Evolutionary conservation across 257 asterid genomes (phyloP), one percentile per base, ranked within the genome.

Genomic region (Mentha longifolia): DNA sequence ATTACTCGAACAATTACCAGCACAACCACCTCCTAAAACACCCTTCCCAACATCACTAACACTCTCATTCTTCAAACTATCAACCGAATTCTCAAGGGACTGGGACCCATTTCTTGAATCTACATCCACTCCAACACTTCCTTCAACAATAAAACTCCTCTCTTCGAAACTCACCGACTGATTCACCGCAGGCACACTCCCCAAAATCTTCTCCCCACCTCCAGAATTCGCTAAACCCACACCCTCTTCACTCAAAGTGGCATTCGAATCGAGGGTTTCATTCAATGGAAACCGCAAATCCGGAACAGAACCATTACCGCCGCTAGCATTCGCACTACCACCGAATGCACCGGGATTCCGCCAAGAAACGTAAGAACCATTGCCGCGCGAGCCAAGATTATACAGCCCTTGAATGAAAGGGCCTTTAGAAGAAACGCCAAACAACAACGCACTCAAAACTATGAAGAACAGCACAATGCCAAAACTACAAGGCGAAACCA

Each of bases 401-500:
- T 47, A 80, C 31, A 81, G 76, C 57, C 86, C 85, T 76, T 77
- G 77, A 71, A 86, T 73, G 43, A 76, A 76, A 14, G 97, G 87
- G 52, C 83, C 82, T 68, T 76, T 86, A 22, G 80, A 80, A 0
- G 98, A 83, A 39, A 66, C 17, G 73, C 81, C 77, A n/a, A 85
- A 81, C 65, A 86, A 58, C 3, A 85, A 74, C 11, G 83, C 78
- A 69, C 83, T 82, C 4, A 89, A 9, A 58, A 85, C 73, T 42
- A 89, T 80, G 45, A 87, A 74, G 54, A 89, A 82, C 58, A 82
- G 65, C 19, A 81, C 41, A 54, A 84, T 16, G 47, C 91, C 85
- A 20, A 89, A 72, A 33, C 90, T 83, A 77, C 85, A 82, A 4
- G 89, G 85, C 19, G 95, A 87, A 81, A 81, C 83, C 33, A 80